Evolutionary conservation across 148 eudicot species (phyloP).

Genomic region (Cornus kousa): DNA sequence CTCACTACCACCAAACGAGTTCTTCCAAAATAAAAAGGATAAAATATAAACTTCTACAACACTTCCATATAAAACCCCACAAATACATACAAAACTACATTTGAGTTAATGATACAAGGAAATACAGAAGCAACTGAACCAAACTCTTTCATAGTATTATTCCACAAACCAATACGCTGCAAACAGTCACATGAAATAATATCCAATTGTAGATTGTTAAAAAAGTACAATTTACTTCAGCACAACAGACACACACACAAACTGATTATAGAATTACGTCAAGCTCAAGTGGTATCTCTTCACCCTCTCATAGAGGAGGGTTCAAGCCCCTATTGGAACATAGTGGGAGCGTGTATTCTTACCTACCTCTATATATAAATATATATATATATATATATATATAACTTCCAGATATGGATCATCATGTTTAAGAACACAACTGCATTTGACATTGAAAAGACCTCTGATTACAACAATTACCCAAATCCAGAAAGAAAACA

Average conservation of each 20-base stretch:
- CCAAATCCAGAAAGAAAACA: neutral
- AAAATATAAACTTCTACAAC: neutral
- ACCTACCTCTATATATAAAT: no score
- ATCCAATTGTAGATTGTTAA: neutral
- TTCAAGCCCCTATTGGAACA: no score
- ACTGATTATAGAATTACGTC: neutral
- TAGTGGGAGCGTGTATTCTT: no score
- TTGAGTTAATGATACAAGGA: neutral
- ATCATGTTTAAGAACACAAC: neutral
- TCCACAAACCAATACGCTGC: neutral
- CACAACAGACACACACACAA: neutral
- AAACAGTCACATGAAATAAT: neutral
- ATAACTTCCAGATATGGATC: no score
- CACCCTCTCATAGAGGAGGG: neutral
- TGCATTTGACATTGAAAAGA: neutral
- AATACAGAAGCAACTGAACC: no score
- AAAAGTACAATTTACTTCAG: neutral
- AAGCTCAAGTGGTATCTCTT: neutral
- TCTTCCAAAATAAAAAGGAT: no score
- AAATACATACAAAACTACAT: neutral
- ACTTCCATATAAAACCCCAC: neutral
- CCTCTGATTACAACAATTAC: neutral
- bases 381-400: no score
- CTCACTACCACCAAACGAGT: neutral
- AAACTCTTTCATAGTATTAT: neutral